Evolutionary conservation across 1,139 yeast species (phyloP).

Genomic region (Kodamaea sp.): DNA sequence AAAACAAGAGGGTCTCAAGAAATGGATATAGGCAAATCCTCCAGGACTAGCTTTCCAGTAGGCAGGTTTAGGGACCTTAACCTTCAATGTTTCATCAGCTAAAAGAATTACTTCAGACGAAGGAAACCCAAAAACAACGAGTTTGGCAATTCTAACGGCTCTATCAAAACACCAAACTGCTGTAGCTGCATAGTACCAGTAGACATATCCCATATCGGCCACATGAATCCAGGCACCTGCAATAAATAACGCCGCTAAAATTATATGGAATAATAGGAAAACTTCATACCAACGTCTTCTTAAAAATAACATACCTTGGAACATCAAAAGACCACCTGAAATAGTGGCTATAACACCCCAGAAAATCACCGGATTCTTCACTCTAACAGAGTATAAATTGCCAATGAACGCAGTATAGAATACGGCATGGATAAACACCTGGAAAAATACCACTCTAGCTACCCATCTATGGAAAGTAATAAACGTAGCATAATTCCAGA

Average conservation of each 20-base stretch:
- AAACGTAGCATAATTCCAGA: slow-evolving; percentile 37
- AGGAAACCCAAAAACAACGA: slow-evolving; percentile 19
- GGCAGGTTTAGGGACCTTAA: slow-evolving; percentile 17
- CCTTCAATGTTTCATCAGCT: slow-evolving; percentile 19
- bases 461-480: slow-evolving; percentile 39
- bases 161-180: slow-evolving; percentile 23
- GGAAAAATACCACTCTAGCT: slow-evolving; percentile 29
- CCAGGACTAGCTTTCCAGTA: slow-evolving; percentile 23
- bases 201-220: slow-evolving; percentile 16
- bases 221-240: slow-evolving; percentile 20
- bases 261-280: slow-evolving; percentile 19
- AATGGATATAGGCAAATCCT: slow-evolving; percentile 22
- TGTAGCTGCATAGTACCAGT: slow-evolving; percentile 16
- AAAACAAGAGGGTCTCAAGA: slow-evolving; percentile 27
- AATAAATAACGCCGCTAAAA: slow-evolving; percentile 17
- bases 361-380: slow-evolving; percentile 21
- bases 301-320: slow-evolving; percentile 18
- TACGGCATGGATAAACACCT: slow-evolving; percentile 35
- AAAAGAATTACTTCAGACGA: slow-evolving; percentile 15
- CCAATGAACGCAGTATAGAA: slow-evolving; percentile 29
- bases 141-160: slow-evolving; percentile 15
- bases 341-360: slow-evolving; percentile 35
- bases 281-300: slow-evolving; percentile 20
- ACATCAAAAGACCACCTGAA: slow-evolving; percentile 28
- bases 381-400: slow-evolving; percentile 3